A percentile compares a stretch with the other conserved stretches of the same genome.
phyloP scores from a whole-genome alignment of 1,284 basidiomycete species.

The Austroboletus sp. region DNA sequence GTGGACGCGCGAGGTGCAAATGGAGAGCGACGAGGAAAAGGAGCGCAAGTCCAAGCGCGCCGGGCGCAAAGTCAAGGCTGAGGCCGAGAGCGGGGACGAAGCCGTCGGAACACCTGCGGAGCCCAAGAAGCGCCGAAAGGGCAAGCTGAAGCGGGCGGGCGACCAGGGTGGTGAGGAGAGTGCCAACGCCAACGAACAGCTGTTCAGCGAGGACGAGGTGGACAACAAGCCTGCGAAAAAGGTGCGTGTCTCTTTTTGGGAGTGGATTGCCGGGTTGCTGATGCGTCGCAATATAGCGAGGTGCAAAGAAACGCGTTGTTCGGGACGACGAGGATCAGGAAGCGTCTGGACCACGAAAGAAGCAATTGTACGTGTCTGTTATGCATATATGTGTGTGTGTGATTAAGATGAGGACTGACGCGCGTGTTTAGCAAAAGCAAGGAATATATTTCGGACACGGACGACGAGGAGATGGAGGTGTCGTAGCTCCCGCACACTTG shows the following conservation, averaged over 20 bases:
- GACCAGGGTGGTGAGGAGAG: slow-evolving; percentile 35
- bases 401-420: slow-evolving; percentile 1
- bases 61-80: slow-evolving; percentile 47
- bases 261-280: not conserved
- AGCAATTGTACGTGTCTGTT: slow-evolving; percentile 62
- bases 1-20: slow-evolving; percentile 62
- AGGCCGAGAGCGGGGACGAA: slow-evolving; percentile 56
- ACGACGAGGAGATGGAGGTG: slow-evolving; percentile 57
- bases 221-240: slow-evolving; percentile 60
- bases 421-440: slow-evolving; percentile 59
- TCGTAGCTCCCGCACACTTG: slow-evolving; percentile 24
- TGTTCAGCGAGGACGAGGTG: slow-evolving; percentile 66
- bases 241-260: slow-evolving; percentile 34
- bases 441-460: slow-evolving; percentile 70
- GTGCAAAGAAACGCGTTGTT: slow-evolving; percentile 63
- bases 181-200: slow-evolving; percentile 40
- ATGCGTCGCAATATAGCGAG: slow-evolving; percentile 33
- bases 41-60: slow-evolving; percentile 59
- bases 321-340: slow-evolving; percentile 73
- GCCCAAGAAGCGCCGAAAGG: slow-evolving; percentile 41
- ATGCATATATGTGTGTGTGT: too few species aligned
- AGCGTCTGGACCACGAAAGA: slow-evolving; percentile 50
- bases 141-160: slow-evolving; percentile 43
- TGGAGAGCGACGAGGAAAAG: slow-evolving; percentile 70
- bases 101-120: slow-evolving; percentile 37